Percentiles rank a stretch among this genome's conserved stretches.
phyloP scores from a whole-genome alignment of 208 protist species.

The Crithidia mellificae region DNA sequence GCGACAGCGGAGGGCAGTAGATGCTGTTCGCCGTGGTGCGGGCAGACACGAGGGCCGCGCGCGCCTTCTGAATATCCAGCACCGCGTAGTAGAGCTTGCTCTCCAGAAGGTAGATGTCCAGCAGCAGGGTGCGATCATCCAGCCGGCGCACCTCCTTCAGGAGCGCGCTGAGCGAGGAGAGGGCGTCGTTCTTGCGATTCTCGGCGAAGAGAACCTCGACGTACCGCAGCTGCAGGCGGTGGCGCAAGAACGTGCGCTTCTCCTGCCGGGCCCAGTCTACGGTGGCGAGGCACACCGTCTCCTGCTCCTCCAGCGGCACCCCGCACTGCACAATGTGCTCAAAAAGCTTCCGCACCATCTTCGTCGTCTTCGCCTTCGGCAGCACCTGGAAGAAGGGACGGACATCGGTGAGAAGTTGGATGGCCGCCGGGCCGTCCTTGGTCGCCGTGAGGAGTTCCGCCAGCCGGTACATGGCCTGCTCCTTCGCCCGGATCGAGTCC shows the following conservation, averaged over 20 bases:
- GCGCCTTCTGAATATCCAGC: constrained; percentile 92
- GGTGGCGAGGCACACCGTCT: constrained; percentile 91
- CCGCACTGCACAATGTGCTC: constrained; percentile 81
- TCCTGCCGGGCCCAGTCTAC: constrained; percentile 96
- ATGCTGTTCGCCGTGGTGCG: constrained; percentile 98
- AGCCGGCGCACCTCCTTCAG: constrained; percentile 96
- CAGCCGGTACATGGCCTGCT: constrained; percentile 81
- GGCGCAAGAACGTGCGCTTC: constrained; percentile 97
- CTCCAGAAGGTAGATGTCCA: constrained; percentile 98
- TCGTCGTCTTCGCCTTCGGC: constrained; percentile 91
- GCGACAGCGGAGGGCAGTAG: constrained; percentile 97
- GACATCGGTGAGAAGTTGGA: constrained; percentile 62
- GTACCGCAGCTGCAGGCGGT: constrained; percentile 95
- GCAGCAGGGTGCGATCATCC: constrained; percentile 97
- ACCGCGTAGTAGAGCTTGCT: constrained; percentile 94
- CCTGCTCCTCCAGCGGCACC: constrained; percentile 79
- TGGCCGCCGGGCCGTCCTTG: constrained; percentile 58
- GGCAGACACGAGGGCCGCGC: constrained; percentile 95
- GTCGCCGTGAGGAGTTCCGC: constrained; percentile 57
- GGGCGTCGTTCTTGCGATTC: constrained; percentile 79
- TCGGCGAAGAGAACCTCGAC: constrained; percentile 92
- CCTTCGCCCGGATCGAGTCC: constrained; percentile 72
- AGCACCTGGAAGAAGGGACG: constrained; percentile 81
- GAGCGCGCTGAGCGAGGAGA: constrained; percentile 79
- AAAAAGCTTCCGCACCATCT: constrained; percentile 91